Base-by-base conservation (phyloP, 2,329 filamentous ascomycete genomes). In the Diatrype stigma region DNA sequence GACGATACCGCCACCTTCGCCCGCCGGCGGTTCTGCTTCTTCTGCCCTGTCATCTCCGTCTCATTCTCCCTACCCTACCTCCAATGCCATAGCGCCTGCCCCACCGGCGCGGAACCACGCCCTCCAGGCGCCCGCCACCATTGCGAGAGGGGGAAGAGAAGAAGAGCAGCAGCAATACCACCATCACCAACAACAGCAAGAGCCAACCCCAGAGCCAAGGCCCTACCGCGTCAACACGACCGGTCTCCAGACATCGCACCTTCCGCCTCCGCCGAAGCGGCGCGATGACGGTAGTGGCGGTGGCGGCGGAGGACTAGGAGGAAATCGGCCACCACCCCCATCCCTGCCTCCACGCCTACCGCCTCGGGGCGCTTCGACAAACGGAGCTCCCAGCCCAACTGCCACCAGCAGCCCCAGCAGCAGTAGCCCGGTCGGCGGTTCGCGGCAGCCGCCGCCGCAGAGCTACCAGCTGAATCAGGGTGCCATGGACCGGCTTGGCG, bases 201-300 rank as follows among this genome's bases (percentile, higher is more conserved):
- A 71, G 47, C 51, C 42, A 21, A 37, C 35, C 70, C 74, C 3
- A 58, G 71, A 12, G n/a, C 84, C 56, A 11, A 58, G 42, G 23
- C 60, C 86, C 3, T 94, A 87, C 62, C 78, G 81, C 40, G 73
- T 76, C 40, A 78, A 93, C 65, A 89, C 85, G 0, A 90, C 87
- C 1, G 88, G 88, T 2, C 70, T 92, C 21, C 78, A 79, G 30
- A 90, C 87, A 0, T 72, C 80, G 26, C 74, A 86, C 63, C 77
- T 93, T 4, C 88, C 89, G 1, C 83, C 82, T 21, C 90, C 89
- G 3, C 90, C 90, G 0, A 72, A 74, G 5, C 77, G 85, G 34
- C 68, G 69, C 55, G 40, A 3, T 14, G 40, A 44, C 22, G 12
- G 12, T 12, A 30, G 10, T 10, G 26, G 26, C 26, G 10, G 26